Evolutionary conservation across 2,329 filamentous ascomycete species (phyloP), one percentile per base, ranked within the genome.

Genomic region (Talaromyces islandicus): DNA sequence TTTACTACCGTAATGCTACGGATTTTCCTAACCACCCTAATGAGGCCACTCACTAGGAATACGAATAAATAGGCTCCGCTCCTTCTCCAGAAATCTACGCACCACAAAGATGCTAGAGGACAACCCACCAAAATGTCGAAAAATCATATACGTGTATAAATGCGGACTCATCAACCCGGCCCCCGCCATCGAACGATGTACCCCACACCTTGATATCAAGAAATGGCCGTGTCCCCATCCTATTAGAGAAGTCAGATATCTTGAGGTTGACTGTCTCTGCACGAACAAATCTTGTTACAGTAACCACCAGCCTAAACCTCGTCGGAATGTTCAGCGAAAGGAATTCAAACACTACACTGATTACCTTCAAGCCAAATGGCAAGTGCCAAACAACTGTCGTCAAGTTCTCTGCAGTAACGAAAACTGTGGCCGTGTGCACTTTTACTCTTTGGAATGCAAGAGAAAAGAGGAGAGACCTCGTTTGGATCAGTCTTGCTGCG

Each of bases 401-500:
- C 59, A 60, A 27, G 55, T 60, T 3, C 56, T 54, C 9, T 60
- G 56, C 29, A n/a, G 17, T 12, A 60, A 60, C 19, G 35, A 32
- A 11, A 24, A 50, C 5, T 60, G 59, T 25, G 59, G 59, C 1
- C 52, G 32, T 38, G 53, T 57, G 19, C 59, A 60, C 3, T 50
- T 60, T 27, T 43, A 60, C 29, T 29, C 55, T 10, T 52, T 60
- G 7, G 54, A 60, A 38, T 60, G 59, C 29, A 50, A 57, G 21
- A 54, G 59, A 9, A 57, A 60, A 54, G 9, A n/a, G 27, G 29
- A 25, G 12, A 19, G 55, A 10, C 55, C 55, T 25, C 55, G 55
- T 17, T 50, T 50, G 21, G 59, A 57, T 38, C 59, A 60, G 9
- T 60, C 55, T 11, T 60, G 55, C 19, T 60, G 54, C 43, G 59